Evolutionary conservation across 306 rosid genomes (phyloP).

Genomic region (Glycine latifolia): DNA sequence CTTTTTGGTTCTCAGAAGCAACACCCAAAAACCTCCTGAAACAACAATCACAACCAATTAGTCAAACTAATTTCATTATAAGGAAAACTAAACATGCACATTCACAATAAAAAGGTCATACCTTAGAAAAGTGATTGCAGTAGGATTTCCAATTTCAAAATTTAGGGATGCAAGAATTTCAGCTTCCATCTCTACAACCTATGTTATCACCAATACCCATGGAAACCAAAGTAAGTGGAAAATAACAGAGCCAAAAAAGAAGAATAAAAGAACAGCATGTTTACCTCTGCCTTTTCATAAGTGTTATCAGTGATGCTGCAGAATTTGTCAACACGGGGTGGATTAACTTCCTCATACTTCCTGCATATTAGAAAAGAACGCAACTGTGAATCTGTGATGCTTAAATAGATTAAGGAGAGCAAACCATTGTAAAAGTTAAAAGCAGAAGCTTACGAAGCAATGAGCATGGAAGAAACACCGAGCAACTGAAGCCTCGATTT

Average conservation of each 20-base stretch:
- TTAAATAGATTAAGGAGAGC: not conserved
- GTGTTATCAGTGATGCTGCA: conserved; percentile 75
- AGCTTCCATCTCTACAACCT: conserved; percentile 90
- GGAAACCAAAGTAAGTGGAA: not conserved
- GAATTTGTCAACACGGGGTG: conserved; percentile 75
- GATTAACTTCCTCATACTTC: conserved; percentile 86
- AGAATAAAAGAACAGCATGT: not conserved
- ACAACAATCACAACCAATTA: not conserved
- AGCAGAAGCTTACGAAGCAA: conserved; percentile 71
- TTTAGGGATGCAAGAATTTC: conserved; percentile 67
- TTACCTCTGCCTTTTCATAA: conserved; percentile 63
- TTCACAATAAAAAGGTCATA: conserved; percentile 7
- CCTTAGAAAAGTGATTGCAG: conserved; percentile 77
- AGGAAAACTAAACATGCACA: too few species aligned
- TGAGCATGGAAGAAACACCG: conserved; percentile 80
- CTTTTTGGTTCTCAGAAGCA: conserved; percentile 56
- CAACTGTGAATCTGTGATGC: not conserved
- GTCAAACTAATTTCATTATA: not conserved
- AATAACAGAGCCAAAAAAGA: not conserved
- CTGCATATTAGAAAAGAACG: conserved; percentile 43
- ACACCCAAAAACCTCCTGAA: conserved; percentile 59
- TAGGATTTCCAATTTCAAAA: conserved; percentile 87
- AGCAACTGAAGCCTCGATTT: conserved; percentile 64
- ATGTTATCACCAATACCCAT: not conserved
- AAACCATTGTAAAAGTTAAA: not conserved